phyloP scores from a whole-genome alignment of 352 stramenopile genomes.

The Pseudoperonospora humuli region DNA sequence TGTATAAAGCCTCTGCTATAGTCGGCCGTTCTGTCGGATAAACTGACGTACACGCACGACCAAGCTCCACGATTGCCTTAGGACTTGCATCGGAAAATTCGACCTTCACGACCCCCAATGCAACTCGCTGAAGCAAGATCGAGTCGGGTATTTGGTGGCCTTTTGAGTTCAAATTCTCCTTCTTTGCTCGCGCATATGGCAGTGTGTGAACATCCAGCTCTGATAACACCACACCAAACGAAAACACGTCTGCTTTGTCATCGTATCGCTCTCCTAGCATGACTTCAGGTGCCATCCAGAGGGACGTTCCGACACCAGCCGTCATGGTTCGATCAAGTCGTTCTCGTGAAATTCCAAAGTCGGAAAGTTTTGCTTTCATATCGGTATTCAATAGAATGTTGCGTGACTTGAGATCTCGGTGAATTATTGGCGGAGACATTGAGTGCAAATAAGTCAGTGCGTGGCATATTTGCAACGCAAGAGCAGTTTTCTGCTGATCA shows the following conservation, averaged over 20 bases:
- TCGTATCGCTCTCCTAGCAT: constrained; percentile 39
- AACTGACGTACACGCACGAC: constrained; percentile 29
- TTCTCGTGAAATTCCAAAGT: constrained; percentile 34
- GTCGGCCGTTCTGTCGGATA: constrained; percentile 29
- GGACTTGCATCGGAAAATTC: constrained; percentile 26
- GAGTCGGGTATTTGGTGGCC: constrained; percentile 24
- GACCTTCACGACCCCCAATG: constrained; percentile 26
- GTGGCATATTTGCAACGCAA: constrained; percentile 27
- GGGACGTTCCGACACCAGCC: constrained; percentile 27
- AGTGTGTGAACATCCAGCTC: constrained; percentile 30
- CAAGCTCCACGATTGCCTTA: constrained; percentile 21
- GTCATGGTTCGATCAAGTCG: constrained; percentile 30
- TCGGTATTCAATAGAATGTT: constrained; percentile 26
- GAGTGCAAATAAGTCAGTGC: constrained; percentile 38
- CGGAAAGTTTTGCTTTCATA: constrained; percentile 26
- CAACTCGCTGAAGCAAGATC: constrained; percentile 42
- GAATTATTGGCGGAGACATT: constrained; percentile 20
- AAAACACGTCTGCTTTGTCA: constrained; percentile 41
- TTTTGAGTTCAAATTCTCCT: constrained; percentile 8
- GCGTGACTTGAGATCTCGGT: constrained; percentile 30
- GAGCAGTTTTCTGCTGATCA: constrained; percentile 24
- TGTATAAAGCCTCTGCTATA: constrained; percentile 32
- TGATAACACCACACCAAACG: constrained; percentile 34
- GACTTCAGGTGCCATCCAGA: constrained; percentile 40
- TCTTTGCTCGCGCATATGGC: constrained; percentile 25